Base-by-base conservation (phyloP, 495 filamentous ascomycete genomes). In the Articulospora tetracladia region DNA sequence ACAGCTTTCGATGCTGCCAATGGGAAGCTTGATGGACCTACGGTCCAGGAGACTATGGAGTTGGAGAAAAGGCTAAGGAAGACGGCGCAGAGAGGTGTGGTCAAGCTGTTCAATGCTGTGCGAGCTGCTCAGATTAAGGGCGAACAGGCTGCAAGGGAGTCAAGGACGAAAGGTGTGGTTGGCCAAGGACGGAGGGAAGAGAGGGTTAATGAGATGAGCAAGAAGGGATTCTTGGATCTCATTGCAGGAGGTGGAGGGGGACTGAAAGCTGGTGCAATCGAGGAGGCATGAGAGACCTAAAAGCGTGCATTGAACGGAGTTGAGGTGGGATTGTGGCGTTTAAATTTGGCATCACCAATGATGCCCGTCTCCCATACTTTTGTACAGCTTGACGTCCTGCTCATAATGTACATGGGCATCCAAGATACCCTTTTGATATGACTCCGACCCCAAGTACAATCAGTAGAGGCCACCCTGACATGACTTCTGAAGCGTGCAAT, bases 101-200 rank as follows among this genome's bases (percentile, higher is more conserved):
- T 97, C 13, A 94, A 93, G 79, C 76, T 98, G 58, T 98, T 98
- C 72, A 96, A 98, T 75, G 95, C 94, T 0, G 91, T 98, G 27
- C 81, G 93, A 28, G 89, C 91, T 8, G 92, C 93, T 17, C 94
- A 98, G 76, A 87, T 97, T 28, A 88, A 87, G 64, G 90, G 86
- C 1, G 82, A 86, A 67, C 84, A 91, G 69, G 91, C 91, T 11
- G 85, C 85, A 66, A 82, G 77, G 75, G 80, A 79, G 36, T 83
- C 85, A 30, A 76, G 82, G 69, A 79, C 81, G 68, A 85, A 89
- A 71, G 89, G 89, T n/a, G 77, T 93, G 13, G 77, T 93, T 49
- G 91, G 90, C 15, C 77, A 83, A 57, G 83, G 77, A 60, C 79
- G 87, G 72, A 83, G 87, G 64, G 84, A 92, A 76, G 91, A 94